Conservation (phyloP, 352 stramenopile genomes). For the Globisporangium apiculatum region DNA sequence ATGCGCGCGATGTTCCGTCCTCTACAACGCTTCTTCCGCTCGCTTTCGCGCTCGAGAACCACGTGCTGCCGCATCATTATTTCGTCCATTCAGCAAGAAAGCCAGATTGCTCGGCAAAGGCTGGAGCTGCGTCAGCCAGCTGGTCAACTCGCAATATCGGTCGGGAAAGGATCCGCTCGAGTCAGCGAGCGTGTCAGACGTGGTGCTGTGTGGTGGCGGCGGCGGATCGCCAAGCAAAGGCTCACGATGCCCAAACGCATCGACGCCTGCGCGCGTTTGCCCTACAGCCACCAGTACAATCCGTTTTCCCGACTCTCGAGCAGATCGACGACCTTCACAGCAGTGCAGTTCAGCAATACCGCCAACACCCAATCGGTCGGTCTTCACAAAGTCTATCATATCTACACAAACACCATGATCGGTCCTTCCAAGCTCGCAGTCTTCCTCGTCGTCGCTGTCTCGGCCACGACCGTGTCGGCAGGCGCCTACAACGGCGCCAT, state of each 20-base stretch:
- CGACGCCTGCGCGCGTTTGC: neutral
- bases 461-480: slow-evolving; percentile 9
- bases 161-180: neutral
- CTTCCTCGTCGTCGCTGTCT: slow-evolving; percentile 8
- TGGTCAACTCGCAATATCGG: neutral
- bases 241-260: no score
- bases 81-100: neutral
- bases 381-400: no score
- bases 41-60: slow-evolving; percentile 12
- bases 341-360: neutral
- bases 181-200: no score
- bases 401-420: slow-evolving; percentile 6
- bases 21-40: neutral
- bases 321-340: slow-evolving; percentile 8
- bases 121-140: slow-evolving; percentile 7
- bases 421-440: slow-evolving; percentile 14
- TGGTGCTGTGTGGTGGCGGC: no score
- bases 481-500: slow-evolving; percentile 12
- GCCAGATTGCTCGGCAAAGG: slow-evolving; percentile 9
- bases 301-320: slow-evolving; percentile 21
- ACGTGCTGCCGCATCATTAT: slow-evolving; percentile 4
- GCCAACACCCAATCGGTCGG: no score
- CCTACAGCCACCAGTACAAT: slow-evolving; percentile 12
- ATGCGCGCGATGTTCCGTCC: neutral
- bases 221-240: no score